These are phyloP conservation scores for Exsudoporus frostii DNA, from an alignment of 768 basidiomycete species.

Conservation along the genomic window DNA sequence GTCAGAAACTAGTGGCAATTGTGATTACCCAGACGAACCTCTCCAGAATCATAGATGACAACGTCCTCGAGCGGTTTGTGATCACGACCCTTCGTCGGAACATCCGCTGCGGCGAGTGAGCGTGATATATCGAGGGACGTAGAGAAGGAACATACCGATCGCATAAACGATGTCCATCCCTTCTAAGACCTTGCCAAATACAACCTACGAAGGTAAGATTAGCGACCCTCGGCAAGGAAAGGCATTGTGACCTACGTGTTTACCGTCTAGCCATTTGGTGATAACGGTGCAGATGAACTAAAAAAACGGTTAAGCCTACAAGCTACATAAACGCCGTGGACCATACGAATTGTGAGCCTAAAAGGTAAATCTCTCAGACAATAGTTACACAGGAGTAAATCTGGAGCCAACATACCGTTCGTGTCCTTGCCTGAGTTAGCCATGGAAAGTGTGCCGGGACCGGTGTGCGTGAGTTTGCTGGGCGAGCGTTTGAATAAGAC, in stretches of 20 bases:
- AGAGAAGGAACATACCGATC: slow-evolving; percentile 55
- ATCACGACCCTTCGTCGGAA: slow-evolving; percentile 63
- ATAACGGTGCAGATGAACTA: slow-evolving; percentile 90
- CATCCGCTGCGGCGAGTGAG: slow-evolving; percentile 57
- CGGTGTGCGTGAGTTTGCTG: slow-evolving; percentile 95
- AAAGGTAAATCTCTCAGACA: slow-evolving; percentile 2
- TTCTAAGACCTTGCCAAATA: slow-evolving; percentile 89
- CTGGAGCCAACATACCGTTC: slow-evolving; percentile 57
- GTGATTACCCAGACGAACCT: slow-evolving; percentile 48
- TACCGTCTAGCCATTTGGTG: slow-evolving; percentile 89
- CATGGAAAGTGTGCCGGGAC: slow-evolving; percentile 87
- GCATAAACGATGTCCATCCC: slow-evolving; percentile 82
- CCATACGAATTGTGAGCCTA: slow-evolving; percentile 85
- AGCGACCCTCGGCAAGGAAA: not conserved
- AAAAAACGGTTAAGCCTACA: not conserved
- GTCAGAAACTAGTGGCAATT: slow-evolving; percentile 16
- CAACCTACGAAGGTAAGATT: slow-evolving; percentile 54
- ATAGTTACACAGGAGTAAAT: not conserved
- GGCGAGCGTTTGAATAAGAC: not conserved
- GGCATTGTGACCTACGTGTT: slow-evolving; percentile 55
- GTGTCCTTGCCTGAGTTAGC: slow-evolving; percentile 92
- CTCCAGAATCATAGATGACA: slow-evolving; percentile 80
- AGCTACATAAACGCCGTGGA: not conserved
- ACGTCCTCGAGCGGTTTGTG: slow-evolving; percentile 80
- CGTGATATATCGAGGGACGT: not conserved